phyloP scores from a whole-genome alignment of 352 stramenopile genomes.

The Phytophthora multivora region DNA sequence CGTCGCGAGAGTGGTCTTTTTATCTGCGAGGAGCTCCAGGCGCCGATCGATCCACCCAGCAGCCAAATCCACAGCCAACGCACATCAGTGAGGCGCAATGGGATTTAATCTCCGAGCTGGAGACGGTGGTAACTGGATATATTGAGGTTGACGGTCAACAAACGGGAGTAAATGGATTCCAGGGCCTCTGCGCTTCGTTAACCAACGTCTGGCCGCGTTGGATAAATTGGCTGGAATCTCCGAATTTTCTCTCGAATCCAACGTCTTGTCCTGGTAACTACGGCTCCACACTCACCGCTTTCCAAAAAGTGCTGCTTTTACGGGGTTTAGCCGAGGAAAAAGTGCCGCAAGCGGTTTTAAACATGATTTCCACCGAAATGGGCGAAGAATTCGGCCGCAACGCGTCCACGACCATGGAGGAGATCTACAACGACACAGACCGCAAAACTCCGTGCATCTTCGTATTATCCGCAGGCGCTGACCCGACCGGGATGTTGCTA shows the following conservation, averaged over 20 bases:
- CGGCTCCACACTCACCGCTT: slow-evolving; percentile 50
- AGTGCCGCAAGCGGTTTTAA: slow-evolving; percentile 81
- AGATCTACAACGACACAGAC: slow-evolving; percentile 93
- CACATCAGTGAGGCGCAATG: slow-evolving; percentile 80
- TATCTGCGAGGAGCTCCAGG: slow-evolving; percentile 80
- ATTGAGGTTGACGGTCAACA: slow-evolving; percentile 1
- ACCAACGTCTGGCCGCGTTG: slow-evolving; percentile 61
- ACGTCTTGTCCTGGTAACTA: slow-evolving; percentile 52
- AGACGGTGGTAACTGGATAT: slow-evolving; percentile 53
- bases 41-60: slow-evolving; percentile 21
- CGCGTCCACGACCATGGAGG: slow-evolving; percentile 89
- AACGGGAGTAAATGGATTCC: slow-evolving; percentile 45
- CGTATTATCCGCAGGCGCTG: slow-evolving; percentile 90
- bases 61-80: slow-evolving; percentile 67
- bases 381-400: slow-evolving; percentile 87
- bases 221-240: slow-evolving; percentile 60
- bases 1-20: slow-evolving; percentile 84
- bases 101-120: slow-evolving; percentile 82
- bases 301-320: slow-evolving; percentile 81
- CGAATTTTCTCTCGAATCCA: slow-evolving; percentile 41
- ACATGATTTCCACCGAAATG: slow-evolving; percentile 89
- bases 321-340: slow-evolving; percentile 90
- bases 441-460: slow-evolving; percentile 94
- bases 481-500: slow-evolving; percentile 93
- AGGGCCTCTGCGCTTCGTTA: slow-evolving; percentile 72